phyloP scores from a whole-genome alignment of 2,329 filamentous ascomycete genomes.

The Bipolaris gigantea region DNA sequence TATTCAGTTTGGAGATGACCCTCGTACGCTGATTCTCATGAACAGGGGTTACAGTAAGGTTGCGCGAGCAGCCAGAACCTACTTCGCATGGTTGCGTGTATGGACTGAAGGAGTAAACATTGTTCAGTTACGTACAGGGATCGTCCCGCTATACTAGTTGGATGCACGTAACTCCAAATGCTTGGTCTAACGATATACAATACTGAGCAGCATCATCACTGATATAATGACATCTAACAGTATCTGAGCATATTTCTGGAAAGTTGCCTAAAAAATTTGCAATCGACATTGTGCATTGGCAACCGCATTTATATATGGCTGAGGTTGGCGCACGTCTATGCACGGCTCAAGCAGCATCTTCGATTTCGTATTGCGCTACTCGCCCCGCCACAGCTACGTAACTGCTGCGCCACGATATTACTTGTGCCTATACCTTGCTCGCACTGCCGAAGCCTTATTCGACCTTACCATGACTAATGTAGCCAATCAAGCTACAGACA shows the following conservation, averaged over 20 bases:
- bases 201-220: neutral
- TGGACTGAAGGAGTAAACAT: neutral
- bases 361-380: constrained; percentile 18
- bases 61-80: no score
- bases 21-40: neutral
- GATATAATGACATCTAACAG: neutral
- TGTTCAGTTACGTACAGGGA: neutral
- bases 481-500: constrained; percentile 8
- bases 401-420: constrained; percentile 20
- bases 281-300: neutral
- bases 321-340: neutral
- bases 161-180: neutral
- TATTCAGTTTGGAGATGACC: constrained; percentile 1
- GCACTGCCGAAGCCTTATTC: constrained; percentile 3
- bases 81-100: neutral
- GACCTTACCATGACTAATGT: constrained; percentile 5
- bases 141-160: neutral
- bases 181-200: no score
- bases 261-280: neutral
- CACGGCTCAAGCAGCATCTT: constrained; percentile 10
- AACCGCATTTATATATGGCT: neutral
- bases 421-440: constrained; percentile 26
- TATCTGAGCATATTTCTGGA: neutral
- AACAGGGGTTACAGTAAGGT: no score
- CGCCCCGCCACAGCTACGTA: constrained; percentile 25